Conservation (phyloP, 2,329 filamentous ascomycete species). For the Colletotrichum sp. region DNA sequence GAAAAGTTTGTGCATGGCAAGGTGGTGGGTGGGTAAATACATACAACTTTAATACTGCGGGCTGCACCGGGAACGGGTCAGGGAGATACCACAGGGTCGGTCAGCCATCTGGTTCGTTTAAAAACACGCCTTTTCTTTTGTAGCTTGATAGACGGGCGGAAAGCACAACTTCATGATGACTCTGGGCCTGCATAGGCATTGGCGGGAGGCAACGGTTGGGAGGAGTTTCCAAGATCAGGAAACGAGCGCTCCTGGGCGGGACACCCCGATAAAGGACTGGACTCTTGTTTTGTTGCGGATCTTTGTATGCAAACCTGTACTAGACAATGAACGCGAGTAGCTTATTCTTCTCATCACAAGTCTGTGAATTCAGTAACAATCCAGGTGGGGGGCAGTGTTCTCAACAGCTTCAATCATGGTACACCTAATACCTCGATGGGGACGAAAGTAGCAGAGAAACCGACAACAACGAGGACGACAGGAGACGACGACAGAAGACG, state of each 20-base stretch:
- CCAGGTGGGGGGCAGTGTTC: neutral
- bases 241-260: neutral
- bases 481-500: too few species aligned
- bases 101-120: conserved; percentile 13
- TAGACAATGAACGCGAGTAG: conserved; percentile 20
- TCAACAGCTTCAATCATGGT: too few species aligned
- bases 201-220: conserved; percentile 14
- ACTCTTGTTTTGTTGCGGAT: neutral
- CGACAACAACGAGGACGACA: too few species aligned
- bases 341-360: neutral
- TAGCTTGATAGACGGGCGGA: conserved; percentile 18
- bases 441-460: too few species aligned
- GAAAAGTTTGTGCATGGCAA: conserved; percentile 22
- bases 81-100: conserved; percentile 16
- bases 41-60: conserved; percentile 24
- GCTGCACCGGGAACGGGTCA: conserved; percentile 7
- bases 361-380: neutral
- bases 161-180: conserved; percentile 19
- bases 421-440: too few species aligned
- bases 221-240: conserved; percentile 16
- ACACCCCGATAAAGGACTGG: conserved; percentile 4
- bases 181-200: conserved; percentile 10
- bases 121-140: conserved; percentile 13
- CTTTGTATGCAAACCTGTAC: conserved; percentile 17
- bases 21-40: conserved; percentile 20